Conservation (phyloP, 352 stramenopile species). For the Pythium graminicola region DNA sequence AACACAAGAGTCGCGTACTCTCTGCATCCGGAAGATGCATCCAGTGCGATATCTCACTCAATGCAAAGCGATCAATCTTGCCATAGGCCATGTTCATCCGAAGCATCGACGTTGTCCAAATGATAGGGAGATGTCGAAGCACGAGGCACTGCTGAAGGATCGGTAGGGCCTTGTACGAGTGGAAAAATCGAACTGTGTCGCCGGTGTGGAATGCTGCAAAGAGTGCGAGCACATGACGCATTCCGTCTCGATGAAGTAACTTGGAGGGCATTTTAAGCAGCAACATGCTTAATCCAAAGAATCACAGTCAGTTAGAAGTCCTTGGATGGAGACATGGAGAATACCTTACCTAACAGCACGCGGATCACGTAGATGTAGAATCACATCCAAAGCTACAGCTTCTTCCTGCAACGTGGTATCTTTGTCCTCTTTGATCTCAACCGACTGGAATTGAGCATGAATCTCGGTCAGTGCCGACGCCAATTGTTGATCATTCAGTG, state of each 20-base stretch:
- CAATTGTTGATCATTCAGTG: slow-evolving; percentile 64
- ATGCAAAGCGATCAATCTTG: slow-evolving; percentile 48
- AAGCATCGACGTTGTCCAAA: slow-evolving; percentile 31
- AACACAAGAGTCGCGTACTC: slow-evolving; percentile 30
- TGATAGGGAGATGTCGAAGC: slow-evolving; percentile 32
- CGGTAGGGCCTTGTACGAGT: slow-evolving; percentile 23
- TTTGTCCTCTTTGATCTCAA: not conserved
- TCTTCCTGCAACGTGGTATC: slow-evolving; percentile 22
- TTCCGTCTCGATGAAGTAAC: not conserved
- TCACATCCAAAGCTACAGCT: slow-evolving; percentile 47
- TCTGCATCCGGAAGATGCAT: slow-evolving; percentile 20
- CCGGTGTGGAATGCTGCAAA: slow-evolving; percentile 51
- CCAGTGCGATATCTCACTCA: slow-evolving; percentile 36
- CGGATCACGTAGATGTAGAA: slow-evolving; percentile 51
- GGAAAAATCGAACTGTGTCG: slow-evolving; percentile 34
- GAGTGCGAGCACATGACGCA: slow-evolving; percentile 29
- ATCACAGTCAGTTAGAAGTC: not conserved
- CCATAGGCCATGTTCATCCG: slow-evolving; percentile 59
- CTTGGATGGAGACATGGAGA: not conserved
- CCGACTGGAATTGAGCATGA: slow-evolving; percentile 29
- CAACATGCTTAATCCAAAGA: slow-evolving; percentile 19
- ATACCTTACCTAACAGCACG: slow-evolving; percentile 28
- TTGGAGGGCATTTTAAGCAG: slow-evolving; percentile 27
- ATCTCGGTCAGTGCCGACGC: slow-evolving; percentile 51
- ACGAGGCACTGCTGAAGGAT: slow-evolving; percentile 37